Percentiles rank a stretch among this genome's conserved stretches.
phyloP scores from a whole-genome alignment of 805 yeast genomes.

The Hanseniaspora lachancei region DNA sequence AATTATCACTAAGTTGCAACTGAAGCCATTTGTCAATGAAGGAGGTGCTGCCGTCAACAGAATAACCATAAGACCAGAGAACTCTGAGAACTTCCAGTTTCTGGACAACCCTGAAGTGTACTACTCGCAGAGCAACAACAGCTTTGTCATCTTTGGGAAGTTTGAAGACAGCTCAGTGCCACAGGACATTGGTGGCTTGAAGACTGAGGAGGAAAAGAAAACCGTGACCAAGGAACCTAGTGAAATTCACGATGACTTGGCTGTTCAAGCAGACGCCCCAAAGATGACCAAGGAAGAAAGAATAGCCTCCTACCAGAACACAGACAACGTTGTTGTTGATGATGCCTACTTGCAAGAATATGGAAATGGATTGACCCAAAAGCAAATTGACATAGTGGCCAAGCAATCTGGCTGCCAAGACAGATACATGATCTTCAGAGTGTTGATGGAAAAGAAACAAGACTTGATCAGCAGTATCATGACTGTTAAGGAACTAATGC shows the following conservation, averaged over 20 bases:
- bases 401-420: conserved; percentile 10
- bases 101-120: conserved; percentile 12
- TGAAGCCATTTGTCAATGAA: conserved; percentile 10
- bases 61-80: conserved; percentile 12
- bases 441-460: conserved; percentile 8
- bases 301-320: not conserved
- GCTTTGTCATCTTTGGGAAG: conserved; percentile 10
- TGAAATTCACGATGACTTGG: conserved; percentile 8
- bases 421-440: conserved; percentile 10
- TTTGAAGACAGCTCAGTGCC: conserved; percentile 4
- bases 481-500: conserved; percentile 5
- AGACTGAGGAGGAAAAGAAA: not conserved
- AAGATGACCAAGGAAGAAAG: conserved; percentile 4
- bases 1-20: conserved; percentile 2
- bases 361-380: conserved; percentile 9
- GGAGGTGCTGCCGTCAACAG: conserved; percentile 8
- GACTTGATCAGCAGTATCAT: conserved; percentile 5
- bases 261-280: conserved; percentile 10
- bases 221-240: conserved; percentile 1
- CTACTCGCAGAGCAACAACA: conserved; percentile 5
- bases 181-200: not conserved
- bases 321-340: conserved; percentile 2
- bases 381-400: conserved; percentile 9
- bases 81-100: conserved; percentile 8
- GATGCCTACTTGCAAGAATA: conserved; percentile 4